Evolutionary conservation across 1,284 basidiomycete genomes (phyloP), one percentile per base, ranked within the genome.

Genomic region (Malassezia slooffiae): DNA sequence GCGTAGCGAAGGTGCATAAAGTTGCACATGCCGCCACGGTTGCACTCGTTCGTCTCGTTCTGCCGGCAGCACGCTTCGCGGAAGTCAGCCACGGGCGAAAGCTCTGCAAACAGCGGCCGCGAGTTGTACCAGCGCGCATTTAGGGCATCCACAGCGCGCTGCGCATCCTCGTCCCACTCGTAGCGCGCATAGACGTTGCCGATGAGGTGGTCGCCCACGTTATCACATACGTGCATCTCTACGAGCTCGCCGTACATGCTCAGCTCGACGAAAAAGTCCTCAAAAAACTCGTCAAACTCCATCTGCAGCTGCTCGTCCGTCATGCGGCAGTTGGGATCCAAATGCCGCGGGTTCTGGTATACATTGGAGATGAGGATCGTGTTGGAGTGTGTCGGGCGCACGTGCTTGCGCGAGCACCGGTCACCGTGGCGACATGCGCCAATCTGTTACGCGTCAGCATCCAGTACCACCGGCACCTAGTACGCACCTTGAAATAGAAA

Each of bases 61-160:
- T 97, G 93, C 35, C 93, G 78, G 72, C 93, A 99, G 70, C 93
- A 97, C 0, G 91, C 91, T 73, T 99, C 93, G 41, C 91, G 81
- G 71, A 99, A 99, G 72, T 99, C 93, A 24, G 90, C 97, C 12
- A 99, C 93, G 5, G 93, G 93, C 1, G 87, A 91, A 19, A 99
- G 77, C 67, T 99, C 93, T n/a, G 88, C 88, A 62, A 91, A 91
- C n/a, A 99, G 74, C 4, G 93, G 93, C 80, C 60, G 70, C 83
- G 86, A 87, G 61, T 88, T 88, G 76, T 95, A 99, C 93, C 93
- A 99, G 19, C 91, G 78, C 62, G 91, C 84, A 64, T 96, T 96
- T 52, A 96, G 75, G 50, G 79, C 84, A 61, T 93, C 86, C 9
- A 96, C 87, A 0, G 93, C 91, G 31, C 80, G 75, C 68, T 89